phyloP scores from a whole-genome alignment of 306 rosid genomes.

The Vigna unguiculata region DNA sequence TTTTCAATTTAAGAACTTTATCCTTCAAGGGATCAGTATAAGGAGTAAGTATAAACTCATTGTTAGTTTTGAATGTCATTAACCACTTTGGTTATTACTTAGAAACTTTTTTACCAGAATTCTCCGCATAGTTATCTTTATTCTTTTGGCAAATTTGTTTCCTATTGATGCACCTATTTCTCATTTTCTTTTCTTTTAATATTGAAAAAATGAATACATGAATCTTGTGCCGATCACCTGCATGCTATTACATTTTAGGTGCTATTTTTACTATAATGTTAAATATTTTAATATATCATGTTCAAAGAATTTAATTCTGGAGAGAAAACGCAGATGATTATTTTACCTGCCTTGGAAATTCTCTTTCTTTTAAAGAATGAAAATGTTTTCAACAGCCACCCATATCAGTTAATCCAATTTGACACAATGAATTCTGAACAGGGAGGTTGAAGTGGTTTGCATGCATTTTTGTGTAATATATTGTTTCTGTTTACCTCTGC shows the following conservation, averaged over 20 bases:
- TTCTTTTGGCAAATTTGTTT: slow-evolving; percentile 6
- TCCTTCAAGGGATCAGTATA: slow-evolving; percentile 18
- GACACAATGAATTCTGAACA: slow-evolving; percentile 17
- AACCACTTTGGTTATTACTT: slow-evolving; percentile 11
- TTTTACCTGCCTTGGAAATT: neutral
- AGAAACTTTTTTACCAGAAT: slow-evolving; percentile 1
- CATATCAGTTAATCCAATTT: neutral
- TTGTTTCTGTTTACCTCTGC: neutral
- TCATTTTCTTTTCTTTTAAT: neutral
- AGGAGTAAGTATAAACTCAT: neutral
- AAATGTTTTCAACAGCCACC: slow-evolving; percentile 19
- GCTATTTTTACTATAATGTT: neutral
- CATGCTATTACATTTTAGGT: slow-evolving; percentile 17
- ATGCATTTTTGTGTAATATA: slow-evolving; percentile 7
- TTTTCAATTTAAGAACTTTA: slow-evolving; percentile 23
- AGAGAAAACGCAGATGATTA: slow-evolving; percentile 14
- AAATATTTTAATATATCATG: slow-evolving; percentile 22
- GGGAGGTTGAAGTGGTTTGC: slow-evolving; percentile 24
- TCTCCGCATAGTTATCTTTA: neutral
- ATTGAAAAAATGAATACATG: neutral
- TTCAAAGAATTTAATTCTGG: slow-evolving; percentile 30
- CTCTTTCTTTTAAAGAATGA: neutral
- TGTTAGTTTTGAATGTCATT: neutral
- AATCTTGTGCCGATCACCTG: slow-evolving; percentile 17
- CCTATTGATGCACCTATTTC: neutral